Evolutionary conservation across 2,329 filamentous ascomycete species (phyloP).

Genomic region (Phyllosticta capitalensis): DNA sequence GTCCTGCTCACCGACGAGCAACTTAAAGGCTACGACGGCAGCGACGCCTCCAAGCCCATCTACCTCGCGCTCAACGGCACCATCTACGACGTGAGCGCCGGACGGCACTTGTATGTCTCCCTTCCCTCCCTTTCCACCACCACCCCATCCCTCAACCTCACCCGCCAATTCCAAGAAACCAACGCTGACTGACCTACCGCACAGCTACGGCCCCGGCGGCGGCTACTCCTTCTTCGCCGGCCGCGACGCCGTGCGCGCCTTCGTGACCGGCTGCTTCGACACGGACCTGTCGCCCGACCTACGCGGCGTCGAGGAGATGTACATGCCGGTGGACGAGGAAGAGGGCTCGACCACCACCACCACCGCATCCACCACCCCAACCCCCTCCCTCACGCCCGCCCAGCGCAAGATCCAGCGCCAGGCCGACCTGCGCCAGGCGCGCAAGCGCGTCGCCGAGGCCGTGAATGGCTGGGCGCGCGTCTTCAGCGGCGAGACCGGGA

Average conservation of each 20-base stretch:
- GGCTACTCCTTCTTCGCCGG: constrained; percentile 83
- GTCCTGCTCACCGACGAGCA: constrained; percentile 64
- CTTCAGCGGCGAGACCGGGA: constrained; percentile 58
- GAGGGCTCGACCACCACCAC: background rate
- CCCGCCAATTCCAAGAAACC: background rate
- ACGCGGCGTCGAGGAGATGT: constrained; percentile 81
- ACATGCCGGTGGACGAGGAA: constrained; percentile 54
- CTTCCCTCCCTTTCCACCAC: background rate
- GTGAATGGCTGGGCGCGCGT: constrained; percentile 77
- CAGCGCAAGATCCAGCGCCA: constrained; percentile 45
- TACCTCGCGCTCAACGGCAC: constrained; percentile 85
- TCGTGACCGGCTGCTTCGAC: constrained; percentile 85
- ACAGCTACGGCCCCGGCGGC: constrained; percentile 56
- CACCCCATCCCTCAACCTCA: background rate
- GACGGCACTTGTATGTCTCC: constrained; percentile 26
- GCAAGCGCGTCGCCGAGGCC: constrained; percentile 53
- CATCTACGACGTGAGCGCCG: constrained; percentile 72
- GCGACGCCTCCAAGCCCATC: constrained; percentile 63
- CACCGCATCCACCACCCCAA: background rate
- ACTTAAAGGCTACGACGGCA: constrained; percentile 68
- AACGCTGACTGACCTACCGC: background rate
- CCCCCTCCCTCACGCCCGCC: constrained; percentile 14
- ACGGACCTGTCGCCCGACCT: constrained; percentile 79
- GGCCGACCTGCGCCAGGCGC: constrained; percentile 56
- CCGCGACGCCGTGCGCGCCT: constrained; percentile 75